Conservation (phyloP, 164 flowering plant genomes). For the Nymphaea thermarum region DNA sequence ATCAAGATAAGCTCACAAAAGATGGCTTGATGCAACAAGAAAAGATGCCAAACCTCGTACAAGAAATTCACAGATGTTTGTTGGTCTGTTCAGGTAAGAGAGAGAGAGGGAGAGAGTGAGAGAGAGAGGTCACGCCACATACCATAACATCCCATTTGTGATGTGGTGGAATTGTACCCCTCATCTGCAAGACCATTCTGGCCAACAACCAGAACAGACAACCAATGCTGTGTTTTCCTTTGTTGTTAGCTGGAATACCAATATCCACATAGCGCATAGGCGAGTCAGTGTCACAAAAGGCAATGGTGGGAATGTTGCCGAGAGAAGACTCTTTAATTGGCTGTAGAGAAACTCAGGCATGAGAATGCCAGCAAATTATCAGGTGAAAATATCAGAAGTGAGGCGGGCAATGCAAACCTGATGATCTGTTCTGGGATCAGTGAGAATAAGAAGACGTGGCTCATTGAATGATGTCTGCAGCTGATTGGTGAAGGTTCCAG, state of each 20-base stretch:
- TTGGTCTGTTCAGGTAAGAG: too few relatives aligned
- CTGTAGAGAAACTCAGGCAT: constrained; percentile 17
- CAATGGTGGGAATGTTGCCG: constrained; percentile 78
- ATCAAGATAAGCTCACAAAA: too few relatives aligned
- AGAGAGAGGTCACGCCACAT: background rate
- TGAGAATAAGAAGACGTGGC: constrained; percentile 77
- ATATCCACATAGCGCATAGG: constrained; percentile 80
- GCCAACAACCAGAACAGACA: constrained; percentile 84
- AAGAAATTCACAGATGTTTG: too few relatives aligned
- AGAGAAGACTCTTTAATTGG: constrained; percentile 87
- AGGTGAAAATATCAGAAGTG: background rate
- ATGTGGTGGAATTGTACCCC: constrained; percentile 60
- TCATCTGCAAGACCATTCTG: constrained; percentile 85
- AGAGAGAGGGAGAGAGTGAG: too few relatives aligned
- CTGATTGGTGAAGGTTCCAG: constrained; percentile 88
- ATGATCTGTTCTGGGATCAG: constrained; percentile 68
- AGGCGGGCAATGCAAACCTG: constrained; percentile 13
- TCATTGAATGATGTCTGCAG: constrained; percentile 71
- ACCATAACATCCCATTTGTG: constrained; percentile 73
- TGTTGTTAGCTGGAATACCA: constrained; percentile 89
- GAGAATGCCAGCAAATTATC: background rate
- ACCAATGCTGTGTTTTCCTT: constrained; percentile 85
- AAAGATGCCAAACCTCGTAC: too few relatives aligned
- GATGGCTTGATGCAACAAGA: too few relatives aligned
- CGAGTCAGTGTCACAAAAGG: constrained; percentile 86